Base-by-base conservation (phyloP, 306 rosid species). In the Vigna radiata region DNA sequence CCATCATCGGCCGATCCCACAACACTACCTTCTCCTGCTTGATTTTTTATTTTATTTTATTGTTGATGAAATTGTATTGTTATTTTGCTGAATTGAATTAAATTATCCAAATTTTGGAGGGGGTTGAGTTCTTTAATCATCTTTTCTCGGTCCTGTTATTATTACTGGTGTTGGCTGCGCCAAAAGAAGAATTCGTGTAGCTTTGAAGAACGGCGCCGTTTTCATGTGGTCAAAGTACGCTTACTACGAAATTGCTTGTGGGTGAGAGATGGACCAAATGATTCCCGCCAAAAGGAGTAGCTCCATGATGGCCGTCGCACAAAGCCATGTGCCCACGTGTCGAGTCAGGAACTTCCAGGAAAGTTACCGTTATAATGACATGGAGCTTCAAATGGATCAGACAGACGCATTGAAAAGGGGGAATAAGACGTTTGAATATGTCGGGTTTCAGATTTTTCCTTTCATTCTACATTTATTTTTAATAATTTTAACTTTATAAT, bases 1-100 rank as follows among this genome's bases (percentile, higher is more conserved):
- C 96, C 96, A 23, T 90, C 97, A 1, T 90, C 97, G 3, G 94
- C 96, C 31, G 97, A 87, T 78, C 97, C 94, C 16, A 92, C 97
- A 14, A 84, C 92, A 56, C 73, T 90, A 5, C 92, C 91, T 71
- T 92, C 96, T 13, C 96, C 97, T 37, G 85, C 68, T 11, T 89
- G 81, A 88, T 44, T 44, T 44, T 44, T 44, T 11, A 12, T 73
- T 29, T 29, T 27, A 27, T 27, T 27, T 29, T 29, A 29, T 29
- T 29, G 33, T 29, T 29, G 33, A 29, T 29, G 33, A 29, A 29
- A 29, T 29, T 29, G 70, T 62, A 55, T 41, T 64, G 27, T 66
- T 23, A 67, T 68, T 68, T 43, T 41, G 6, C 14, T 11, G 1
- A 61, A 61, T 69, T 80, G 46, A 59, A 49, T n/a, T 43, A 33